phyloP scores from a whole-genome alignment of 2,329 filamentous ascomycete genomes.

The Nannizziopsis barbatae region DNA sequence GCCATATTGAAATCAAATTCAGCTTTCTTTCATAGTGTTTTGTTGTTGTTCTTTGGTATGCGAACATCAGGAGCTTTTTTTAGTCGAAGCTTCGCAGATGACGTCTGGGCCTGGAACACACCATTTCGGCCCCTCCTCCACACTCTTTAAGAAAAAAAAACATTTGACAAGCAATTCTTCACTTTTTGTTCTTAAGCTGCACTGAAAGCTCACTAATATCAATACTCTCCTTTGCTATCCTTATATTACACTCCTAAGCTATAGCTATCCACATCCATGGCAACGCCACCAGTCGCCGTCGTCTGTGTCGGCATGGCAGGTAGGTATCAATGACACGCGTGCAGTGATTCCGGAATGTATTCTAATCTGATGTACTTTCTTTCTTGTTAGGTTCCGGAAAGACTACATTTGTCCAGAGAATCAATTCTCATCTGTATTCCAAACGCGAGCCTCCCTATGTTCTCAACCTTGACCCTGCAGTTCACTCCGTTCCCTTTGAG shows the following conservation, averaged over 20 bases:
- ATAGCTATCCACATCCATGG: constrained; percentile 29
- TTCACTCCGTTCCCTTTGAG: constrained; percentile 85
- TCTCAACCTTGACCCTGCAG: constrained; percentile 92
- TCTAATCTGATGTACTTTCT: constrained; percentile 6
- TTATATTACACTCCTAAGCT: constrained; percentile 1
- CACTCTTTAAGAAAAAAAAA: background rate
- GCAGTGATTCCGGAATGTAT: background rate
- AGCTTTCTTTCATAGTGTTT: background rate
- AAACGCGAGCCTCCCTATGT: constrained; percentile 79
- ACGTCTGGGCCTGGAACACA: too few relatives aligned
- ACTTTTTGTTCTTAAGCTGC: background rate
- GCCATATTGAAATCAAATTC: constrained; percentile 38
- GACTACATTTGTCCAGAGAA: constrained; percentile 99
- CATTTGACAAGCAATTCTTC: background rate
- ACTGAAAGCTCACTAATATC: background rate
- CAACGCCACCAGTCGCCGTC: constrained; percentile 57
- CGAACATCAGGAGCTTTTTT: background rate
- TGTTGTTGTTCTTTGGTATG: background rate
- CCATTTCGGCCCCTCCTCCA: background rate
- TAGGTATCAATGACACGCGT: constrained; percentile 28
- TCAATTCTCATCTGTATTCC: constrained; percentile 82
- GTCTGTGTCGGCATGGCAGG: constrained; percentile 97
- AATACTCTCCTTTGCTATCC: background rate
- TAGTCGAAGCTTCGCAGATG: too few relatives aligned
- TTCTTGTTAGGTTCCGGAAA: constrained; percentile 65